Evolutionary conservation across 768 basidiomycete genomes (phyloP).

Genomic region (Trametes coccinea): DNA sequence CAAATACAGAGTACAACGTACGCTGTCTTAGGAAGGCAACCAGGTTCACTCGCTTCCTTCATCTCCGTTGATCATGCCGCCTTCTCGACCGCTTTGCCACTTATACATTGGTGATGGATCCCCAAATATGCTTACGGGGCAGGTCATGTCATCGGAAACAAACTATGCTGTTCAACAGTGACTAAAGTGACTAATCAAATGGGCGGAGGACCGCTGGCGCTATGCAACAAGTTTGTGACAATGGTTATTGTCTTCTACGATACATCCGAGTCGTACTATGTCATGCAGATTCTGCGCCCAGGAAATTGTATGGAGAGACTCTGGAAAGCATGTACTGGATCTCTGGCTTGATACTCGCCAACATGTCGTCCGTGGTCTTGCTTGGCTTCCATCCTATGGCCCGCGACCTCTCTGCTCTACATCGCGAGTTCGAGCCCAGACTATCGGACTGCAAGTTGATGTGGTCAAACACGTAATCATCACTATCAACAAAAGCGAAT

Average conservation of each 20-base stretch:
- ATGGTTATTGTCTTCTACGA: neutral
- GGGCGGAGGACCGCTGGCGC: too few relatives aligned
- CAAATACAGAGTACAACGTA: constrained; percentile 3
- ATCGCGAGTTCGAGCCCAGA: constrained; percentile 19
- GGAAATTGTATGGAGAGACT: neutral
- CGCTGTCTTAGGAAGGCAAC: neutral
- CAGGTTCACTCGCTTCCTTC: neutral
- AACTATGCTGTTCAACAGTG: too few relatives aligned
- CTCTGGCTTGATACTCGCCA: constrained; percentile 45
- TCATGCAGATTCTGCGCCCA: neutral
- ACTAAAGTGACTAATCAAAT: too few relatives aligned
- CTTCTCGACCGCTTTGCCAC: too few relatives aligned
- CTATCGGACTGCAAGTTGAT: constrained; percentile 2
- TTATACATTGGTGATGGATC: too few relatives aligned
- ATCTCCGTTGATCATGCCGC: neutral
- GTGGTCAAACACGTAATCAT: too few relatives aligned
- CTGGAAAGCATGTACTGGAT: constrained; percentile 29
- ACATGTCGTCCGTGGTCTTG: constrained; percentile 42
- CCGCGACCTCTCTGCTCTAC: constrained; percentile 26
- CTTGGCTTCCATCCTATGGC: constrained; percentile 48
- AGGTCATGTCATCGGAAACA: too few relatives aligned
- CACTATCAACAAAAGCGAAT: too few relatives aligned
- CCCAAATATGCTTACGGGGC: too few relatives aligned
- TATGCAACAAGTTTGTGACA: too few relatives aligned
- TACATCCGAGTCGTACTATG: neutral